A percentile compares a stretch with the other conserved stretches of the same genome.
phyloP scores from a whole-genome alignment of 2,329 filamentous ascomycete species.

The Ilyonectria mors-panacis region DNA sequence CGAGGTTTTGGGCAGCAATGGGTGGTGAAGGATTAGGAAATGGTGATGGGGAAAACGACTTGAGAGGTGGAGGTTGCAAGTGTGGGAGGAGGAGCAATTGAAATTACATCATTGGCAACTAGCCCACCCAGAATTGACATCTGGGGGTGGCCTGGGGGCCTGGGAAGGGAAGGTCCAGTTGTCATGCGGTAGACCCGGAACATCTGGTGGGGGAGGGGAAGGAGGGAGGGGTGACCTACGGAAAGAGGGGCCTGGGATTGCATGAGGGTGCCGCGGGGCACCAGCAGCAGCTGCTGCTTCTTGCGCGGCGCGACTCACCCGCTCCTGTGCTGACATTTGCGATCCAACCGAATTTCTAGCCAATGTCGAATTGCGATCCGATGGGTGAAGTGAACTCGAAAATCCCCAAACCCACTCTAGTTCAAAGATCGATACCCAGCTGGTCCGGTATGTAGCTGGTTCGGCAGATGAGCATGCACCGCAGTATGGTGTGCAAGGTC shows the following conservation, averaged over 20 bases:
- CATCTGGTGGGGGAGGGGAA: conserved; percentile 1
- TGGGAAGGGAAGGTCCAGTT: conserved; percentile 11
- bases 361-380: neutral
- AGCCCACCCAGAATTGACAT: conserved; percentile 7
- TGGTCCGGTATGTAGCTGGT: neutral
- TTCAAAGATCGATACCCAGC: neutral
- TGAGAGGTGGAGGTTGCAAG: conserved; percentile 12
- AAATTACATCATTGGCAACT: conserved; percentile 45
- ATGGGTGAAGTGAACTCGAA: too few relatives aligned
- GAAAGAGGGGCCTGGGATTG: conserved; percentile 65
- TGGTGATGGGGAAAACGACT: conserved; percentile 4
- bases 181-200: neutral
- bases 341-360: conserved; percentile 8
- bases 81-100: conserved; percentile 37
- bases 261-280: conserved; percentile 47
- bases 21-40: neutral
- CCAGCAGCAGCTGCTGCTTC: conserved; percentile 26
- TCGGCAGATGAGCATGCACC: conserved; percentile 2
- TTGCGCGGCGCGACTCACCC: conserved; percentile 39
- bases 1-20: conserved; percentile 2
- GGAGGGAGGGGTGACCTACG: conserved; percentile 58
- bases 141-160: conserved; percentile 23
- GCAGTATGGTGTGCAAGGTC: neutral
- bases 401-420: neutral
- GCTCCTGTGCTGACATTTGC: conserved; percentile 40